Conservation (phyloP, 139 green algal genomes). For the Chlamydomonas urium region DNA sequence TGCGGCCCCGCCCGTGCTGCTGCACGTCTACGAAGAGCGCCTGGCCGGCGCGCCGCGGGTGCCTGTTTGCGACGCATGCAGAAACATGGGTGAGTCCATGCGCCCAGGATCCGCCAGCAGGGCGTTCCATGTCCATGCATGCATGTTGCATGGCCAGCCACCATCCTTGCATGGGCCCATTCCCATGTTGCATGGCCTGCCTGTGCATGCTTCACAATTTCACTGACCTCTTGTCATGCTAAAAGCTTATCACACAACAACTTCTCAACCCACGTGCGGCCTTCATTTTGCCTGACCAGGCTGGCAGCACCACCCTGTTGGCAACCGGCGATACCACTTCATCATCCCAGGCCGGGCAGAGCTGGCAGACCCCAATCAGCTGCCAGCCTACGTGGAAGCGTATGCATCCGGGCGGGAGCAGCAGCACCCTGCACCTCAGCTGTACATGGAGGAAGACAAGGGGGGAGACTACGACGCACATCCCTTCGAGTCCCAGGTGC, state of each 20-base stretch:
- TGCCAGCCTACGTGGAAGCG: conserved; percentile 48
- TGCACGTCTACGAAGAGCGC: conserved; percentile 63
- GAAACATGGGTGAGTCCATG: conserved; percentile 71
- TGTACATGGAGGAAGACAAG: too few relatives aligned
- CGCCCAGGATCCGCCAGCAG: background rate
- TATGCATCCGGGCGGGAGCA: conserved; percentile 11
- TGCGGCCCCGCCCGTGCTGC: conserved; percentile 20
- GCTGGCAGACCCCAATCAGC: conserved; percentile 40
- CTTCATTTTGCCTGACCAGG: too few relatives aligned
- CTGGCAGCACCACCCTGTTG: conserved; percentile 86
- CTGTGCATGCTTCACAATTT: too few relatives aligned
- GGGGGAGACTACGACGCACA: too few relatives aligned
- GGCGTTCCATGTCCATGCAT: too few relatives aligned
- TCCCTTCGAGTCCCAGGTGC: too few relatives aligned
- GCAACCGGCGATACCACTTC: conserved; percentile 77
- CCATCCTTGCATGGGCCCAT: too few relatives aligned
- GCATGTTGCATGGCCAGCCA: too few relatives aligned
- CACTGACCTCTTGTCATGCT: too few relatives aligned
- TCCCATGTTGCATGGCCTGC: too few relatives aligned
- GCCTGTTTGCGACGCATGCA: conserved; percentile 72
- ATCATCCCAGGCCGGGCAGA: conserved; percentile 65
- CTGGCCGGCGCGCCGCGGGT: conserved; percentile 26
- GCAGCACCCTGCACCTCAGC: conserved; percentile 49
- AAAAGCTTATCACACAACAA: too few relatives aligned
- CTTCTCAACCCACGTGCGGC: too few relatives aligned